These are phyloP conservation scores for Adiantum capillusveneris DNA, from an alignment of 75 land plant species.

Conservation along the genomic window DNA sequence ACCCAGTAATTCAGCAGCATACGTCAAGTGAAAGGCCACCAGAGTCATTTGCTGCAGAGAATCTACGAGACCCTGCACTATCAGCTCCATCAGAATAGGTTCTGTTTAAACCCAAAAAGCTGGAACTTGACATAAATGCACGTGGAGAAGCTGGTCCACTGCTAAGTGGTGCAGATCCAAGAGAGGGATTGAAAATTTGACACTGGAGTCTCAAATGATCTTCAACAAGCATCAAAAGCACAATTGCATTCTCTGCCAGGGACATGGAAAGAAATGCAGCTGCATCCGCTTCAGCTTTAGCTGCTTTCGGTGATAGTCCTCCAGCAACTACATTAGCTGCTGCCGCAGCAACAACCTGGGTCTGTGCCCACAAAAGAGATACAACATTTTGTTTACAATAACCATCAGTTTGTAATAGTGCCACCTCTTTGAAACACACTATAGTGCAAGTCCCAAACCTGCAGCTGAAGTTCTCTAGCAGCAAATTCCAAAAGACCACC, in stretches of 20 bases:
- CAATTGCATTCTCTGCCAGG: slow-evolving; percentile 96
- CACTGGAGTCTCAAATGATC: slow-evolving; percentile 93
- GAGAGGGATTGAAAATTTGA: slow-evolving; percentile 40
- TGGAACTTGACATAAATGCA: slow-evolving; percentile 11
- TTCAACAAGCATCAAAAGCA: slow-evolving; percentile 96
- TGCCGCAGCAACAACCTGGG: slow-evolving; percentile 97
- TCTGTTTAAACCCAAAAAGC: slow-evolving; percentile 10
- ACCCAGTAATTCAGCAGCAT: slow-evolving; percentile 11
- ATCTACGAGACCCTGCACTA: slow-evolving; percentile 17
- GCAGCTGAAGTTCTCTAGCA: slow-evolving; percentile 84
- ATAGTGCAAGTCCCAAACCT: slow-evolving; percentile 36
- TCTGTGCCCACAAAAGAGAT: slow-evolving; percentile 43
- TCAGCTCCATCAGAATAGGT: slow-evolving; percentile 31
- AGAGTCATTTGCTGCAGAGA: slow-evolving; percentile 37
- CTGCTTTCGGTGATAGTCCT: slow-evolving; percentile 77
- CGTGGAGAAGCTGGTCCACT: slow-evolving; percentile 40
- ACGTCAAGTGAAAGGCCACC: slow-evolving; percentile 76
- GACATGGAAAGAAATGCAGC: slow-evolving; percentile 94
- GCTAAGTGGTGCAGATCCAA: slow-evolving; percentile 15
- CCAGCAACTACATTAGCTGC: slow-evolving; percentile 98
- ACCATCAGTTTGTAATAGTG: too few species aligned
- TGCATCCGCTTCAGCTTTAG: slow-evolving; percentile 89
- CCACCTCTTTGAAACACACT: too few species aligned
- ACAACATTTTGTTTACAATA: background rate
- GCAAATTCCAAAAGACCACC: slow-evolving; percentile 90